These are phyloP conservation scores for Echites panduratus DNA, from an alignment of 257 asterid genomes.

Conservation along the genomic window DNA sequence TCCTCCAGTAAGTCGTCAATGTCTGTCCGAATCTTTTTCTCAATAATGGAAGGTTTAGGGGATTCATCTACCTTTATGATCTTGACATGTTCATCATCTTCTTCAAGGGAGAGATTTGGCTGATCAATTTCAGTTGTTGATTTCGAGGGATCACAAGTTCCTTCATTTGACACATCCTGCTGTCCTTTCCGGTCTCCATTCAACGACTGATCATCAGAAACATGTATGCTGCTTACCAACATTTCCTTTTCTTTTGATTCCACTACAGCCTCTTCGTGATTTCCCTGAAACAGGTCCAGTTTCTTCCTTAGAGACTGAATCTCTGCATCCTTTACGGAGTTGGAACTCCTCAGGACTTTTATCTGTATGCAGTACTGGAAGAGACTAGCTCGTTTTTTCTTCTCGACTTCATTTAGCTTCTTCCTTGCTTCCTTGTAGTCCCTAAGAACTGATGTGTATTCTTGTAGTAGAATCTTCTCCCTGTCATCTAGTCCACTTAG, in stretches of 20 bases:
- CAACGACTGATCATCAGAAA: slow-evolving; percentile 8
- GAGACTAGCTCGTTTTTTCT: slow-evolving; percentile 39
- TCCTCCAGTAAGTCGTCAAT: slow-evolving; percentile 43
- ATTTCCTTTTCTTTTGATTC: slow-evolving; percentile 9
- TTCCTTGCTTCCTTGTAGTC: slow-evolving; percentile 39
- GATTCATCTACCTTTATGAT: slow-evolving; percentile 16
- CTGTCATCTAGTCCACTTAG: slow-evolving; percentile 37
- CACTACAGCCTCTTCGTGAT: slow-evolving; percentile 3
- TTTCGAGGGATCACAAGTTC: slow-evolving; percentile 2
- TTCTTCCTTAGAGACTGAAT: slow-evolving; percentile 32
- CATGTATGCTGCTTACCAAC: neutral
- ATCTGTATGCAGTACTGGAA: slow-evolving; percentile 42
- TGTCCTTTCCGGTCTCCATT: slow-evolving; percentile 3
- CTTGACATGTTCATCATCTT: slow-evolving; percentile 20
- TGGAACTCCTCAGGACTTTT: slow-evolving; percentile 37
- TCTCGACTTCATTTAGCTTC: slow-evolving; percentile 45
- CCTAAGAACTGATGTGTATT: slow-evolving; percentile 34
- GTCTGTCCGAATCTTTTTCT: slow-evolving; percentile 43
- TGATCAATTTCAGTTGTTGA: slow-evolving; percentile 10
- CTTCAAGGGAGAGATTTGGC: slow-evolving; percentile 18
- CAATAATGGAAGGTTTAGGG: slow-evolving; percentile 24
- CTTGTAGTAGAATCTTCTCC: slow-evolving; percentile 38
- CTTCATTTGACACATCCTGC: neutral
- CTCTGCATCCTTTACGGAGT: slow-evolving; percentile 41
- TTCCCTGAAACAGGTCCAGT: slow-evolving; percentile 17